Base-by-base conservation (phyloP, 495 filamentous ascomycete genomes). In the Physcia stellaris region DNA sequence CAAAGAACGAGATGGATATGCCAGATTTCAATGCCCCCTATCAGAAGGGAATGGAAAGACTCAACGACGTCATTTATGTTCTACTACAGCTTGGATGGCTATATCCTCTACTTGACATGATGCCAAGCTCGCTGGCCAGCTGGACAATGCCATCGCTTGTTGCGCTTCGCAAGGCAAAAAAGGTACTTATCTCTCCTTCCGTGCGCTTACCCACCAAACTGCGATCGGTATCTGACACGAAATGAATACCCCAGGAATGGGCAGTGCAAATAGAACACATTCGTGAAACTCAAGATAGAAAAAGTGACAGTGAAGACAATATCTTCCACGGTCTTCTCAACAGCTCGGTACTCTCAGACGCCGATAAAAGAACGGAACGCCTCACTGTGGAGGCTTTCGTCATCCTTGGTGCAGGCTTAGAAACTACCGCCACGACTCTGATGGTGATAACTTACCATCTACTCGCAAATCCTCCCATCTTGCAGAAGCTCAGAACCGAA, bases 401-500 rank as follows among this genome's bases (percentile, higher is more conserved):
- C 12, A 29, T 59, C 15, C 39, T 53, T 3, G 53, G 49, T 24
- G 59, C 58, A 2, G 59, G 59, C 2, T 51, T 55, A n/a, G 59
- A 62, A 34, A 61, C 59, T 3, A 59, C 58, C 2, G 47, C 42
- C 4, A 46, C 45, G 40, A 39, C 46, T 1, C 35, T 62, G 6
- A 50, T 52, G 9, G 45, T 49, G 15, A 57, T 51, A 7, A 46
- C 53, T 2, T 59, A 44, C 27, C 45, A 58, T 34, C 40, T 62
- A 12, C 37, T 63, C 4, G 43, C 44, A 0, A 51, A 61, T 38
- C 52, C 53, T 6, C 29, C 41, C 0, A 49, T 52, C 10, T 31
- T 40, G n/a, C 13, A 15, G 13, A 37, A 45, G n/a, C 52, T 65
- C 11, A 38, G 29, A 24, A 41, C 43, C 4, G 58, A 62, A 32